Evolutionary conservation across 805 yeast species (phyloP), one percentile per base, ranked within the genome.

Genomic region (Starmerella sirachaensis): DNA sequence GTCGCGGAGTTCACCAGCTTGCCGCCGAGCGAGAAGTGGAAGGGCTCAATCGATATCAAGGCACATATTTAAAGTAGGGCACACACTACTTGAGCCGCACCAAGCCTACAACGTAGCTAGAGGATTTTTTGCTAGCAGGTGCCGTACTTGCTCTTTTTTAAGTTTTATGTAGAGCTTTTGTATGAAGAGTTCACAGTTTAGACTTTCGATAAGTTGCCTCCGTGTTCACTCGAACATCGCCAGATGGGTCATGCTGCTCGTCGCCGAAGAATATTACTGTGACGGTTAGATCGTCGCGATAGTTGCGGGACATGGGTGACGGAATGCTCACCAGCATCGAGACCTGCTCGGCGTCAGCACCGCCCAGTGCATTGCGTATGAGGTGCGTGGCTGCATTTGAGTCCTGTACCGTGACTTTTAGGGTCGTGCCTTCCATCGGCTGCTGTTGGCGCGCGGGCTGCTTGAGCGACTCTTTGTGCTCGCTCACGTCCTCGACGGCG

Each of bases 231-330:
- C 49, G 45, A 10, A 58, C 45, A 9, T 48, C 34, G 17, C 61
- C 62, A 2, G 50, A 40, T 3, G 22, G 17, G 18, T 26, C 23
- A 10, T 42, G 49, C n/a, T 37, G 44, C 12, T 45, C 45, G 20
- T 54, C 72, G 10, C 93, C 94, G 56, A 91, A 91, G 60, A 91
- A 91, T 2, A 88, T 83, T 18, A 91, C 98, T 3, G 95, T 84
- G 5, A 86, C 96, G 0, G 97, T 86, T 55, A 91, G 67, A 58
- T 91, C 98, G 61, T 91, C 98, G 58, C 98, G 74, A 60, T 86
- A 88, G 31, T 84, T 70, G 60, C 98, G 74, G 16, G 94, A 79
- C 49, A 80, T 70, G 2, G 97, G 96, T 13, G 85, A 72, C 14
- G 97, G 97, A 37, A 91, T 84, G 37, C 91, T 78, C 13, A 85